These are phyloP conservation scores for Pichiaceae sp. DNA, from an alignment of 1,139 yeast species.

Conservation along the genomic window DNA sequence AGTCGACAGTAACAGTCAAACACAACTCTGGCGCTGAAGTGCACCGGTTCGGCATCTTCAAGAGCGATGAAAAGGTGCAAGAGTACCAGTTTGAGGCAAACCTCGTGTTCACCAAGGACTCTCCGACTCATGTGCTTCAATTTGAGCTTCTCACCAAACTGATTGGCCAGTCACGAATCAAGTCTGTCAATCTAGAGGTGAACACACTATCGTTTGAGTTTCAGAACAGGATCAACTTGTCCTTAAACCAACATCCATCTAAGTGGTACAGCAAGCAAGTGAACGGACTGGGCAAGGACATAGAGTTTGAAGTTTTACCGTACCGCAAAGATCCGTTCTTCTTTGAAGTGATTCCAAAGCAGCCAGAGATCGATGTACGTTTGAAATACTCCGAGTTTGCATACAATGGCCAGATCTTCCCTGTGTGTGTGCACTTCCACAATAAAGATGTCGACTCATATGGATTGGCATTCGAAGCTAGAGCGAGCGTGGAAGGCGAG, in stretches of 20 bases:
- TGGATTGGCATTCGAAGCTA: conserved; percentile 15
- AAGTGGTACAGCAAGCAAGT: conserved; percentile 10
- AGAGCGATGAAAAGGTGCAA: conserved; percentile 3
- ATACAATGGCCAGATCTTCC: conserved; percentile 22
- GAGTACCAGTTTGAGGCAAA: conserved; percentile 17
- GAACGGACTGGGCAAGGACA: conserved; percentile 4
- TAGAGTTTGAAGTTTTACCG: conserved; percentile 13
- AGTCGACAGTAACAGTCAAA: conserved; percentile 4
- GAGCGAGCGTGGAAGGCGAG: conserved; percentile 6
- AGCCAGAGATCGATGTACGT: conserved; percentile 22
- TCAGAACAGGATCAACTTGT: conserved; percentile 9
- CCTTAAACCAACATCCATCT: conserved; percentile 1
- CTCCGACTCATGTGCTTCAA: conserved; percentile 16
- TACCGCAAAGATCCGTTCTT: conserved; percentile 9
- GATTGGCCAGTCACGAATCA: conserved; percentile 15
- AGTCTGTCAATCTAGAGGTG: conserved; percentile 8
- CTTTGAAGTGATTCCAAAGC: conserved; percentile 26
- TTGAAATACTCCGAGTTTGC: conserved; percentile 14
- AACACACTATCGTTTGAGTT: conserved; percentile 6
- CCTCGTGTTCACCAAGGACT: conserved; percentile 4
- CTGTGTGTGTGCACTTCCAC: conserved; percentile 14
- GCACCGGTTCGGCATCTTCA: conserved; percentile 1
- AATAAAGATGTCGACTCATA: conserved; percentile 23
- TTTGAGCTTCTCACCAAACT: conserved; percentile 12
- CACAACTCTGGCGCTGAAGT: conserved; percentile 4